Percentiles rank a stretch among this genome's conserved stretches.
Evolutionary conservation across 768 basidiomycete species (phyloP).

Genomic region (Hypholoma fasciculare): DNA sequence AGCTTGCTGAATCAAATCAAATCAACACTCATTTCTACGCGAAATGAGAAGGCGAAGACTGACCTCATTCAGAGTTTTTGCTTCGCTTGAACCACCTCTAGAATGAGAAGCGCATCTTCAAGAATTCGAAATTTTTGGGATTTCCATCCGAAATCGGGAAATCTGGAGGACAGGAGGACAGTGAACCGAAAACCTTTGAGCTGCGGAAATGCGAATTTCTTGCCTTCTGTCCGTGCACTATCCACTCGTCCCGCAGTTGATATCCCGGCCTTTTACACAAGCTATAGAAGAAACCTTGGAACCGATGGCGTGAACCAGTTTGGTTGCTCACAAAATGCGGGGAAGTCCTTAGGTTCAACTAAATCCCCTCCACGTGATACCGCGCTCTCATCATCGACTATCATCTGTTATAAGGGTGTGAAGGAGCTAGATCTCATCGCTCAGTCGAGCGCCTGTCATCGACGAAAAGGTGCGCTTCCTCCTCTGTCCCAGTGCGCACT

Average conservation of each 20-base stretch:
- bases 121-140: conserved; percentile 50
- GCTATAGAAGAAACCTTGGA: conserved; percentile 64
- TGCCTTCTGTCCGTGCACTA: conserved; percentile 65
- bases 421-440: no score
- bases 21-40: conserved; percentile 18
- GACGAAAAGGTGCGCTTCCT: conserved; percentile 79
- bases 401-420: no score
- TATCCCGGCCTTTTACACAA: conserved; percentile 40
- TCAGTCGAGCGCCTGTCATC: conserved; percentile 82
- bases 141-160: conserved; percentile 48
- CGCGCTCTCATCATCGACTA: no score
- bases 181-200: not conserved
- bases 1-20: conserved; percentile 61
- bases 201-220: conserved; percentile 7
- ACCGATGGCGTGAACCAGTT: conserved; percentile 58
- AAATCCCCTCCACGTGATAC: no score
- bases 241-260: conserved; percentile 54
- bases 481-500: not conserved
- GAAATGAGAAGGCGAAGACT: conserved; percentile 15
- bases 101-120: conserved; percentile 44
- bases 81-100: conserved; percentile 53
- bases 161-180: conserved; percentile 25
- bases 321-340: no score
- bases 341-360: no score
- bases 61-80: conserved; percentile 73